Base-by-base conservation (phyloP, 169 alveolate genomes). In the Cryptosporidium meleagridis region DNA sequence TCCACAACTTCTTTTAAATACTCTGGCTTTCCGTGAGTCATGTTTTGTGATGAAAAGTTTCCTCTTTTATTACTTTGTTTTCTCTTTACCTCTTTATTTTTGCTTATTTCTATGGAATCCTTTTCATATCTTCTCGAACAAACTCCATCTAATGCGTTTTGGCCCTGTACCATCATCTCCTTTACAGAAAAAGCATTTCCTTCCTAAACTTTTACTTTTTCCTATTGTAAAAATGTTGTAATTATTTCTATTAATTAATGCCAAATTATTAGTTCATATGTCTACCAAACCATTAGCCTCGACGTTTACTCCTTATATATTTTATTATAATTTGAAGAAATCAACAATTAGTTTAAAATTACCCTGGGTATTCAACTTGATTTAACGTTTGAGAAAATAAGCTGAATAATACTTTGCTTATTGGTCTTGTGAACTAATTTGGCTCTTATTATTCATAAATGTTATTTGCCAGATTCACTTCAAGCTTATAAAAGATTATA, bases 61-160 rank as follows among this genome's bases (percentile, higher is more conserved):
- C 67, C 18, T 55, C 35, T 26, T 6, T 3, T 55, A n/a, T 55
- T n/a, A 26, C n/a, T 55, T 23, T 23, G 35, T 21, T 8, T 55
- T 55, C 67, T 55, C 5, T 37, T 8, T 23, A 26, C 37, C 2
- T n/a, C 67, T 55, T 55, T 55, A n/a, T 55, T 55, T 37, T 9
- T 55, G 35, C n/a, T 55, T 7, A 26, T 55, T 9, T n/a, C 67
- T 21, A 26, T 23, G 9, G 29, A 16, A 39, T 26, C 35, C 67
- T n/a, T 55, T 55, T 55, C 67, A 55, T n/a, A 55, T n/a, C 35
- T 26, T 55, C 67, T 37, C 3, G 72, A 37, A 52, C 29, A 65
- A 65, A 35, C 33, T 21, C 33, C 48, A 10, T 65, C n/a, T 23
- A n/a, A 35, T 31, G 29, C 8, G 72, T 31, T 65, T 33, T 37